These are phyloP conservation scores for Bidens hawaiensis DNA, from an alignment of 140 eudicot species.

Conservation along the genomic window DNA sequence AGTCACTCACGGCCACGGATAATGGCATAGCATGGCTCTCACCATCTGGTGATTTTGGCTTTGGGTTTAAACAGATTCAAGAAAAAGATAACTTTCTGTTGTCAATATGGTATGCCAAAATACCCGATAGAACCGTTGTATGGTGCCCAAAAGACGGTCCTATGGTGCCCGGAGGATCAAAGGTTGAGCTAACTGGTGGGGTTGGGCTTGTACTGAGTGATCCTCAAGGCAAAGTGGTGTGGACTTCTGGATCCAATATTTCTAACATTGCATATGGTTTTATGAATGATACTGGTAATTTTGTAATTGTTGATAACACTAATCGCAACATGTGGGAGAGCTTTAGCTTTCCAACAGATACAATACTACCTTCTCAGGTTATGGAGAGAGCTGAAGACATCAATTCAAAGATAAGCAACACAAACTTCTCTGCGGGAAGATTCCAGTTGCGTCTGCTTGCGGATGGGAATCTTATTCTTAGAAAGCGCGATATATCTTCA, in stretches of 20 bases:
- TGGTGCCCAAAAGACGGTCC: not conserved
- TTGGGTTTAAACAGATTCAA: not conserved
- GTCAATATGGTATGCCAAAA: not conserved
- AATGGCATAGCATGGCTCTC: conserved; percentile 3
- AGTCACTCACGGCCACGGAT: not conserved
- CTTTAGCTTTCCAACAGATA: conserved; percentile 1
- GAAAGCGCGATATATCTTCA: not conserved
- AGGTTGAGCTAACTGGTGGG: not conserved
- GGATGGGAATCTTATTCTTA: not conserved
- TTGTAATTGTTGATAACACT: not conserved
- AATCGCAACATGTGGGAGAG: not conserved
- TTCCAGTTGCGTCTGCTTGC: not conserved
- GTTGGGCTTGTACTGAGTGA: not conserved
- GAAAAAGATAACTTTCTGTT: not conserved
- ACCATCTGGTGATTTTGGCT: not conserved
- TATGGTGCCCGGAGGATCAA: not conserved
- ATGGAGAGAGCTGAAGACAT: not conserved
- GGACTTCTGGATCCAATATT: not conserved
- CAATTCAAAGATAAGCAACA: not conserved
- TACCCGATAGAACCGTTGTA: not conserved
- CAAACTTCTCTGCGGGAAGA: not conserved
- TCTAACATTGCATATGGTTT: not conserved
- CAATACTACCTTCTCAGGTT: not conserved
- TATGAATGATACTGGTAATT: not conserved
- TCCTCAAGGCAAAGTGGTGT: not conserved